Percentiles rank a stretch among this genome's conserved stretches.
These are phyloP conservation scores for Stephania yunnanensis DNA, from an alignment of 164 flowering plant genomes.

Conservation along the genomic window DNA sequence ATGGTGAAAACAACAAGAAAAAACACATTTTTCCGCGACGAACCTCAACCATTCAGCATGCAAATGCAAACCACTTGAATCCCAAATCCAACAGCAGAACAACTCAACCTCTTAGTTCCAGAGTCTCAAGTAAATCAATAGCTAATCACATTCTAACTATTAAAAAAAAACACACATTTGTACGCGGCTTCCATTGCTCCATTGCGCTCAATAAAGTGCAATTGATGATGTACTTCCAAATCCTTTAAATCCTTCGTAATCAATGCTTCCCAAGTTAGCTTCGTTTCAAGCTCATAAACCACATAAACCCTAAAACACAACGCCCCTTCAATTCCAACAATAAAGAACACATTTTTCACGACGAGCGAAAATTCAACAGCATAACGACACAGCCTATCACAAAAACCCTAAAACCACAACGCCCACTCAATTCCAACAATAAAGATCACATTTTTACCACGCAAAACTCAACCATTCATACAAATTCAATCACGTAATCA, in stretches of 20 bases:
- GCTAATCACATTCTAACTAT: not conserved
- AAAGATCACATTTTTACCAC: not conserved
- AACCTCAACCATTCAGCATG: no score
- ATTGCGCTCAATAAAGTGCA: no score
- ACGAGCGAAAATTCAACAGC: not conserved
- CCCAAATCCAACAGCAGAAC: no score
- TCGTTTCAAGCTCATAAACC: not conserved
- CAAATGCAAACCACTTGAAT: no score
- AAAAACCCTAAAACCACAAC: not conserved
- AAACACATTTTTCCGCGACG: no score
- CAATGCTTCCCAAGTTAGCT: no score
- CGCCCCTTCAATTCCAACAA: not conserved
- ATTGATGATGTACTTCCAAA: no score
- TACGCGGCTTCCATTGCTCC: no score
- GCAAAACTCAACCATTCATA: not conserved
- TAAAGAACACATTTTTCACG: not conserved
- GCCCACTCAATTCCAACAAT: not conserved
- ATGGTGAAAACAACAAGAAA: no score
- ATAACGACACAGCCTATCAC: not conserved
- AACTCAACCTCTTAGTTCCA: no score
- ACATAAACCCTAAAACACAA: not conserved
- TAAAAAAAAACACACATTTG: not conserved
- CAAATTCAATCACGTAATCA: no score
- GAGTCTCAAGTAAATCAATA: not conserved
- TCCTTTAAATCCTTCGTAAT: no score